A percentile compares a stretch with the other conserved stretches of the same genome.
These are phyloP conservation scores for Parietichytrium sp. DNA, from an alignment of 108 stramenopile genomes.

Conservation along the genomic window DNA sequence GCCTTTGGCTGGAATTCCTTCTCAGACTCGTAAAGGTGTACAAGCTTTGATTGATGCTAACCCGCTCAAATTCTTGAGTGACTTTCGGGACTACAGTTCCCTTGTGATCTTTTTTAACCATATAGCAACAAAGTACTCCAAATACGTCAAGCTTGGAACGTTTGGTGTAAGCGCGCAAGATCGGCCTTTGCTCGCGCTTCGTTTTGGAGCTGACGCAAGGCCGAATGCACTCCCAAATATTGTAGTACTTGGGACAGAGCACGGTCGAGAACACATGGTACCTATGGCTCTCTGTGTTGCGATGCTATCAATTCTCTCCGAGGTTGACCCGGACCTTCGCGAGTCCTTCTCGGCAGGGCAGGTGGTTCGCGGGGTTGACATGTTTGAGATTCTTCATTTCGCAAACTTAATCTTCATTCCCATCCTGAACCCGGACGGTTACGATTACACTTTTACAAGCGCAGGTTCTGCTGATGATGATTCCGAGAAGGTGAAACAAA, in stretches of 20 bases:
- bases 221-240: constrained; percentile 22
- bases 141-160: not conserved
- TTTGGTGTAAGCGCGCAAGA: not conserved
- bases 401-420: constrained; percentile 1
- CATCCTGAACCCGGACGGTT: constrained; percentile 18
- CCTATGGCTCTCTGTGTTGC: constrained; percentile 12
- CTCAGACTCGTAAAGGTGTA: not conserved
- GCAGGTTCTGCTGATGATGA: not conserved
- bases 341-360: not conserved
- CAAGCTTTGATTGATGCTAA: not conserved
- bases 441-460: constrained; percentile 2
- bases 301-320: not conserved
- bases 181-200: not conserved
- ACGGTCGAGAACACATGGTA: constrained; percentile 24
- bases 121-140: not conserved
- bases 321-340: not conserved
- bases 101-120: not conserved
- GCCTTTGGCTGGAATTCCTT: not conserved
- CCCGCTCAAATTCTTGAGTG: not conserved
- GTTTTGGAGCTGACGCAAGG: not conserved
- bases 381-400: not conserved
- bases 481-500: not conserved
- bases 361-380: not conserved
- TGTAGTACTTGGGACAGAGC: constrained; percentile 23
- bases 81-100: not conserved